Base-by-base conservation (phyloP, 371 early-diverging fungal genomes). In the Mucor velutinosus region DNA sequence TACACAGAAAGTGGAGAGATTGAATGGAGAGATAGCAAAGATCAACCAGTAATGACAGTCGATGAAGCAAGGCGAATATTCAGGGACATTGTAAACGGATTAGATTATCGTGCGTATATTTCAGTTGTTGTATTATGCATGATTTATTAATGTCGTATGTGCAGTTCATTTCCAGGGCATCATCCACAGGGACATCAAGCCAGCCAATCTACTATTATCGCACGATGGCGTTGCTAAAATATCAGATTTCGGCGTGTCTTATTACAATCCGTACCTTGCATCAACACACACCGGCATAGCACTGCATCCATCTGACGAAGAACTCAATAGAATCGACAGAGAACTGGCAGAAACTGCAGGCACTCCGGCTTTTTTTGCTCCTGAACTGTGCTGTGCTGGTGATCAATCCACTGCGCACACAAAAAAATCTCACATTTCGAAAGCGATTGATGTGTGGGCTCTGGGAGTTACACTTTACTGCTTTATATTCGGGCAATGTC, bases 381-480 rank as follows among this genome's bases (percentile, higher is more conserved):
- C 98, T 12, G 98, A 97, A 76, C 82, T 97, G 11, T 98, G 99
- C 72, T 93, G 90, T 71, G 86, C 94, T 33, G 78, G 75, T 37
- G 78, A 88, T 58, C 45, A 59, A 30, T 60, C 63, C 4, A 37
- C 37, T 3, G 3, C 10, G 12, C 6, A 37, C 0, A 6, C 43
- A 1, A 64, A 37, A 29, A 55, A 72, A 30, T 86, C 86, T 29
- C 85, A 83, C 6, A 92, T 93, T 23, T 92, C 94, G 10, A 90
- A 91, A 56, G 92, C 93, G 8, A 96, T 99, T 43, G 99, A 99
- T 80, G 88, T 99, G 4, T 99, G 99, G 99, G 97, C 99, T 19
- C 83, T 99, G 64, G 99, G 99, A 1, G 98, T 99, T n/a, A 97
- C 99, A 3, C 86, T 99, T 17, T 99, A 96, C 76, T 99, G 99